phyloP scores from a whole-genome alignment of 2,329 filamentous ascomycete genomes.

The Parasarocladium wereldwijsianum region DNA sequence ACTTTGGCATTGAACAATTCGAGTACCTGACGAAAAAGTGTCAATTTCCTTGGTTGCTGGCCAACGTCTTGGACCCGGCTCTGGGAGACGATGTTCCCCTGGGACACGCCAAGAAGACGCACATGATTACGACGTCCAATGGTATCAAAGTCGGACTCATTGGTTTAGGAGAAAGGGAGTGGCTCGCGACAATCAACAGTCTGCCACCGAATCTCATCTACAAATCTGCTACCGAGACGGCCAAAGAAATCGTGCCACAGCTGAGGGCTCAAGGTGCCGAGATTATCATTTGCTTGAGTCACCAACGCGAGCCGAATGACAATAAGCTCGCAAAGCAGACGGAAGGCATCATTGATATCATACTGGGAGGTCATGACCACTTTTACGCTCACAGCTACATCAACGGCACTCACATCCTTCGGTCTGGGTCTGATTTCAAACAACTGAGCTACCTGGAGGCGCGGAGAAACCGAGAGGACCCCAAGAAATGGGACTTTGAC shows the following conservation, averaged over 20 bases:
- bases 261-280: conserved; percentile 67
- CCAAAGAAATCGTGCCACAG: conserved; percentile 57
- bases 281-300: conserved; percentile 68
- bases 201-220: conserved; percentile 73
- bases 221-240: conserved; percentile 62
- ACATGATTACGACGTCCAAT: conserved; percentile 66
- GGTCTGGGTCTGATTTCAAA: conserved; percentile 84
- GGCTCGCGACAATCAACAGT: conserved; percentile 78
- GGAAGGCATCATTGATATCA: conserved; percentile 63
- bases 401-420: conserved; percentile 70
- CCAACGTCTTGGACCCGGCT: conserved; percentile 75
- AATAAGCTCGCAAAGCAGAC: conserved; percentile 67
- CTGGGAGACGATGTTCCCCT: conserved; percentile 62
- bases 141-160: conserved; percentile 78
- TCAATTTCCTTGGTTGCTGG: conserved; percentile 77
- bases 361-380: conserved; percentile 82
- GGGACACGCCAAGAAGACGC: conserved; percentile 59
- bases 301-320: conserved; percentile 81
- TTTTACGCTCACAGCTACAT: conserved; percentile 68
- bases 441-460: conserved; percentile 80
- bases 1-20: conserved; percentile 79
- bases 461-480: conserved; percentile 34
- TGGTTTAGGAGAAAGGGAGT: conserved; percentile 75
- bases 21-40: conserved; percentile 58
- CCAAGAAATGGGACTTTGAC: conserved; percentile 57